A percentile compares a stretch with the other conserved stretches of the same genome.
Evolutionary conservation across 345 rosid species (phyloP).

Genomic region (Camelina sativa): DNA sequence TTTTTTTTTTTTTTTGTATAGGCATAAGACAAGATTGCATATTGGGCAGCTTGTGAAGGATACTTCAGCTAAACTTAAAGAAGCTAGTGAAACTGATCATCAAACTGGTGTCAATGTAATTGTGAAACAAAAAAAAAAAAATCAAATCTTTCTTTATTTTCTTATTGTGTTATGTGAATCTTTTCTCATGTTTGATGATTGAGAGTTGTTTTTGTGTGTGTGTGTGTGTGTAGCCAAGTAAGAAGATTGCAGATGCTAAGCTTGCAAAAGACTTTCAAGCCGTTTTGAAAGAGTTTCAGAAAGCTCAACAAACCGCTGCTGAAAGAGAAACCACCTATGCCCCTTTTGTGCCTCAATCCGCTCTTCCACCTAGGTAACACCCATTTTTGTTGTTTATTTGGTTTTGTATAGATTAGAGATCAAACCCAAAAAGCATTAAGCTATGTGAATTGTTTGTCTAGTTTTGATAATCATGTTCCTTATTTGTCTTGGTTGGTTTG

Average conservation of each 20-base stretch:
- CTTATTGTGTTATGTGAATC: conserved; percentile 2
- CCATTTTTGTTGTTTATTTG: no score
- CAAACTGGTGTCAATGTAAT: conserved; percentile 65
- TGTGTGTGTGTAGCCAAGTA: conserved; percentile 63
- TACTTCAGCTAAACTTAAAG: conserved; percentile 91
- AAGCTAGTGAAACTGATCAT: conserved; percentile 91
- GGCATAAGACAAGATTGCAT: conserved; percentile 88
- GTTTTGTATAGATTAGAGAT: neutral
- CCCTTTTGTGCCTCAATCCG: conserved; percentile 58
- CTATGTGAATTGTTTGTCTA: neutral
- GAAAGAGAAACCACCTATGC: conserved; percentile 85
- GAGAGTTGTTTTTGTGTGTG: neutral
- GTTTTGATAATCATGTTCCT: conserved; percentile 2
- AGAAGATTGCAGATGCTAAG: conserved; percentile 96
- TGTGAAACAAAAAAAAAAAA: neutral
- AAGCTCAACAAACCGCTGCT: conserved; percentile 93
- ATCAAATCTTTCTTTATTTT: neutral
- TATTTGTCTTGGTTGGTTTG: conserved; percentile 26
- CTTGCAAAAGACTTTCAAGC: conserved; percentile 98
- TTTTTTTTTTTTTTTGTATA: conserved; percentile 12
- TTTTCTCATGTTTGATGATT: neutral
- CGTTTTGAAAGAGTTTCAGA: conserved; percentile 95
- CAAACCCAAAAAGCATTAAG: neutral
- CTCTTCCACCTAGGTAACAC: conserved; percentile 42
- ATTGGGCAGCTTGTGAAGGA: conserved; percentile 95